Evolutionary conservation across 1,139 yeast species (phyloP).

Genomic region (Wickerhamiella infanticola): DNA sequence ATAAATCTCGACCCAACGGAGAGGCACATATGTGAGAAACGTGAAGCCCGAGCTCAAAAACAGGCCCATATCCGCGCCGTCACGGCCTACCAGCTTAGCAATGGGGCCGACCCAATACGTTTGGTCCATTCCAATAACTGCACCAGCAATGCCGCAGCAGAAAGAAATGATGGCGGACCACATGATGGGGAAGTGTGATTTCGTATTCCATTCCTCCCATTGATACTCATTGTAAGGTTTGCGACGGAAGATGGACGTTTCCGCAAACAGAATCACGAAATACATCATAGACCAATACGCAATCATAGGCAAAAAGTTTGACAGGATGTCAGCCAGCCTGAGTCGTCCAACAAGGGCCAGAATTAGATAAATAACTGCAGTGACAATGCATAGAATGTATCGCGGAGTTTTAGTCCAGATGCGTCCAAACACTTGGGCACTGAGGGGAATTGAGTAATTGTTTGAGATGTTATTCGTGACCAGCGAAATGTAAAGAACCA

Average conservation of each 20-base stretch:
- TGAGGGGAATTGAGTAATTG: conserved; percentile 72
- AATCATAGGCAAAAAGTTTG: conserved; percentile 87
- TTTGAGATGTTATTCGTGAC: conserved; percentile 70
- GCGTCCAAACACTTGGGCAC: conserved; percentile 55
- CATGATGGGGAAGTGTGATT: conserved; percentile 40
- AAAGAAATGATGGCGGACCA: conserved; percentile 49
- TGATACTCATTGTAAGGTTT: conserved; percentile 18
- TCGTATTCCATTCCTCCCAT: conserved; percentile 54
- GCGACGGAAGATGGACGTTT: conserved; percentile 57
- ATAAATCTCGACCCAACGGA: conserved; percentile 49
- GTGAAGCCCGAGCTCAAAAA: conserved; percentile 67
- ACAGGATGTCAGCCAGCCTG: conserved; percentile 56
- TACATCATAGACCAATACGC: conserved; percentile 90
- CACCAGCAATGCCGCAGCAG: conserved; percentile 53
- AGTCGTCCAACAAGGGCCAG: conserved; percentile 47
- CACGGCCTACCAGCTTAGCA: conserved; percentile 39
- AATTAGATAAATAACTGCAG: conserved; percentile 51
- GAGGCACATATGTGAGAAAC: conserved; percentile 44
- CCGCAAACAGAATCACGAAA: conserved; percentile 55
- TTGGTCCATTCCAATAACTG: conserved; percentile 72
- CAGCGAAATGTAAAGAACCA: conserved; percentile 53
- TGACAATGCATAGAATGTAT: conserved; percentile 57
- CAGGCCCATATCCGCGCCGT: conserved; percentile 70
- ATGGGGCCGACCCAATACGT: conserved; percentile 63
- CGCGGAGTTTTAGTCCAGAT: conserved; percentile 55